Conservation (phyloP, 1,284 basidiomycete species). For the Moesziomyces parantarcticus region DNA sequence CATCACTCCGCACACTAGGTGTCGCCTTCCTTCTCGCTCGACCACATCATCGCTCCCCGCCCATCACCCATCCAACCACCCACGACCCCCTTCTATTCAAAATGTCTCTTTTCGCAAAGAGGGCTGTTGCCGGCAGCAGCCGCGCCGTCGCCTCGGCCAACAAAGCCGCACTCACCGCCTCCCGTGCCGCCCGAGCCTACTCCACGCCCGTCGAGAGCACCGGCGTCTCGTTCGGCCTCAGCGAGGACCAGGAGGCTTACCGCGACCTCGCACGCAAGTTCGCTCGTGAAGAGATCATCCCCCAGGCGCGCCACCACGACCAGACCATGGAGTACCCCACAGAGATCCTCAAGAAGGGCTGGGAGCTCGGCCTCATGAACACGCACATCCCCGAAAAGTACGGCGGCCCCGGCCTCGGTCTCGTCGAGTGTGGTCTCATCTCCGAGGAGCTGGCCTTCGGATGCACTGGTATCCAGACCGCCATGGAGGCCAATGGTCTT, state of each 20-base stretch:
- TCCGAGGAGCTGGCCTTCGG: slow-evolving; percentile 72
- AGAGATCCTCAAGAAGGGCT: slow-evolving; percentile 71
- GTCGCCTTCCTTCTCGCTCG: slow-evolving; percentile 2
- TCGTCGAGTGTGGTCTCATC: slow-evolving; percentile 71
- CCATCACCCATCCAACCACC: not conserved
- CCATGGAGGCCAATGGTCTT: slow-evolving; percentile 71
- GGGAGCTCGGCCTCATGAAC: slow-evolving; percentile 61
- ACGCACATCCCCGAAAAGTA: slow-evolving; percentile 70
- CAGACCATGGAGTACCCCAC: slow-evolving; percentile 71
- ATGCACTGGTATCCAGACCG: slow-evolving; percentile 73
- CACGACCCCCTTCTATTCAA: not conserved
- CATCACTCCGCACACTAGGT: too few species aligned
- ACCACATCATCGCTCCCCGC: not conserved
- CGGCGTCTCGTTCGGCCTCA: slow-evolving; percentile 62
- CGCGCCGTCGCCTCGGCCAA: slow-evolving; percentile 24
- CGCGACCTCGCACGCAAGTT: slow-evolving; percentile 71
- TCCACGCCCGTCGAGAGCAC: slow-evolving; percentile 36
- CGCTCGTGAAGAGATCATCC: slow-evolving; percentile 71
- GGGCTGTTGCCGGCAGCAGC: slow-evolving; percentile 44
- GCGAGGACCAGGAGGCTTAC: slow-evolving; percentile 68
- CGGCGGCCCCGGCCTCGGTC: slow-evolving; percentile 71
- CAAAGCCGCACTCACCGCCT: slow-evolving; percentile 16
- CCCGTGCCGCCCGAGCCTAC: slow-evolving; percentile 26
- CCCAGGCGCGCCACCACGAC: slow-evolving; percentile 69
- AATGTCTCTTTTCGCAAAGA: slow-evolving; percentile 45